Conservation (phyloP, 305 asterid genomes). For the Solanum hybrid region DNA sequence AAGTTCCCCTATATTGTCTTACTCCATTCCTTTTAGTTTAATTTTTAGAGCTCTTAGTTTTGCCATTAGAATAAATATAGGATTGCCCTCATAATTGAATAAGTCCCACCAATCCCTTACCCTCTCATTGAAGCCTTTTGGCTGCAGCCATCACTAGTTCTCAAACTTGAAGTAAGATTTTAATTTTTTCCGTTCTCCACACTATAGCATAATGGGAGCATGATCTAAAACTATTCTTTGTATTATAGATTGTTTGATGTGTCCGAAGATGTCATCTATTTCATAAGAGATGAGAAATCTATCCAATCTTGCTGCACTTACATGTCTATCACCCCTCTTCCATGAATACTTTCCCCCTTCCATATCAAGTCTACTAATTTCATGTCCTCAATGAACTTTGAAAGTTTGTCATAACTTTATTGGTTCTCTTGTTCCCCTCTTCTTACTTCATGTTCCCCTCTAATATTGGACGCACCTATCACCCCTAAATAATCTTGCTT, state of each 20-base stretch:
- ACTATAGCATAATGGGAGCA: neutral
- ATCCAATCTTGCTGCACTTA: neutral
- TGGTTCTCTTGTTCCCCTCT: neutral
- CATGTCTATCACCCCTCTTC: neutral
- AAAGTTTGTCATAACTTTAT: neutral
- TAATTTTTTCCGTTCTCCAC: neutral
- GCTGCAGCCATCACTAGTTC: neutral
- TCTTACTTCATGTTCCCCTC: neutral
- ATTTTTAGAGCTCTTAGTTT: neutral
- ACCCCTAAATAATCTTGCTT: neutral
- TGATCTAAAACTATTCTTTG: neutral
- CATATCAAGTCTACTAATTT: neutral
- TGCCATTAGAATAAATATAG: neutral
- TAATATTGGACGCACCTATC: neutral
- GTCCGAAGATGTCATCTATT: neutral
- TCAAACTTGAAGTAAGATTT: neutral
- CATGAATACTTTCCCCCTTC: neutral
- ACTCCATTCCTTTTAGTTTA: neutral
- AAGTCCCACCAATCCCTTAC: neutral
- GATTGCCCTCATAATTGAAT: neutral
- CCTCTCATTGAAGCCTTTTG: neutral
- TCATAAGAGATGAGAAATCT: neutral
- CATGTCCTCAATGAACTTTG: neutral
- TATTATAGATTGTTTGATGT: neutral
- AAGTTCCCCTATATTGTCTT: neutral